A percentile compares a stretch with the other conserved stretches of the same genome.
Evolutionary conservation across 129 eudicot species (phyloP).

Genomic region (Lonicera japonica): DNA sequence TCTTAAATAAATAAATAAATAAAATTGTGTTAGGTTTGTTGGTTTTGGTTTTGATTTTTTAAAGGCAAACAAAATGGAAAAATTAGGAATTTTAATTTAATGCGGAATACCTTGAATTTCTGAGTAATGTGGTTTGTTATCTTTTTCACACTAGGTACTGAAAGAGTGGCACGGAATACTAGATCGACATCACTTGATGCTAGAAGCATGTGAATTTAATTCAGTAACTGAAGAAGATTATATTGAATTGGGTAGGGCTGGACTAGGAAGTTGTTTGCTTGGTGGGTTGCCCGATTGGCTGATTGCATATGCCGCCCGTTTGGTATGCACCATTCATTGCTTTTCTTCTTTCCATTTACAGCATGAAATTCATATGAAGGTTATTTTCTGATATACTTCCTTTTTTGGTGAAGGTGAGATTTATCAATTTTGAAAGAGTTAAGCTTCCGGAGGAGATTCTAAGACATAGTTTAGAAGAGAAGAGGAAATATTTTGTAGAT

Average conservation of each 20-base stretch:
- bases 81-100: no score
- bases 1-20: neutral
- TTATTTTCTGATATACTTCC: constrained; percentile 5
- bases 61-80: neutral
- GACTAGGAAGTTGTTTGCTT: constrained; percentile 94
- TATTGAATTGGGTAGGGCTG: constrained; percentile 88
- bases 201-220: constrained; percentile 94
- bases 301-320: constrained; percentile 84
- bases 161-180: constrained; percentile 86
- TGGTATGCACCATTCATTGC: constrained; percentile 36
- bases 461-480: constrained; percentile 82
- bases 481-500: constrained; percentile 76
- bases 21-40: neutral
- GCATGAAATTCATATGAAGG: neutral
- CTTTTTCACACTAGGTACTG: constrained; percentile 42
- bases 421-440: constrained; percentile 80
- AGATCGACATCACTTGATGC: constrained; percentile 69
- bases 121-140: constrained; percentile 3
- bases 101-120: neutral
- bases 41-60: neutral
- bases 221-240: constrained; percentile 92
- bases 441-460: constrained; percentile 87
- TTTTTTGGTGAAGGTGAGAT: constrained; percentile 57
- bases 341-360: neutral
- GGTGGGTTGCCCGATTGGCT: constrained; percentile 98